phyloP scores from a whole-genome alignment of 2,329 filamentous ascomycete species.

The Emericellopsis cladophorae region DNA sequence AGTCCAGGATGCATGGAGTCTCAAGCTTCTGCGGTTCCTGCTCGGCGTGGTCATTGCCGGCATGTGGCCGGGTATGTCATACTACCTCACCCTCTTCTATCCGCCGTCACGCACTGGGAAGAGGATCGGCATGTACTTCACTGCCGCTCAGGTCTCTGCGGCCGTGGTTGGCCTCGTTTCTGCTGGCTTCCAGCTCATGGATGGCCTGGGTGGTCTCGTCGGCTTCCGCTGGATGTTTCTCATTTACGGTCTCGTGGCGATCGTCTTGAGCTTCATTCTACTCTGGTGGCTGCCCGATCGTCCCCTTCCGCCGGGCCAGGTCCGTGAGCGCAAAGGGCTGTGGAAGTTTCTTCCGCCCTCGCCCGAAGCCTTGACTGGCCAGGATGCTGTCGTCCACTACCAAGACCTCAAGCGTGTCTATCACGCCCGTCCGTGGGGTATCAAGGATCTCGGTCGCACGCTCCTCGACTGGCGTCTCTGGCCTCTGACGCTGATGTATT shows the following conservation, averaged over 20 bases:
- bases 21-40: slow-evolving; percentile 77
- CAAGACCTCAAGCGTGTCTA: slow-evolving; percentile 73
- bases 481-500: slow-evolving; percentile 84
- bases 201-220: slow-evolving; percentile 60
- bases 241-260: slow-evolving; percentile 65
- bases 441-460: slow-evolving; percentile 57
- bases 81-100: slow-evolving; percentile 86
- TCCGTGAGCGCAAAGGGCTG: slow-evolving; percentile 33
- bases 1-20: slow-evolving; percentile 70
- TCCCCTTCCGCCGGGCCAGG: slow-evolving; percentile 60
- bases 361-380: slow-evolving; percentile 59
- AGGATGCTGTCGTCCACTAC: slow-evolving; percentile 74
- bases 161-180: slow-evolving; percentile 83
- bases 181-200: slow-evolving; percentile 86
- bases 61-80: slow-evolving; percentile 93
- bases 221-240: slow-evolving; percentile 93
- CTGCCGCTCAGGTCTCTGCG: slow-evolving; percentile 76
- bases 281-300: slow-evolving; percentile 89
- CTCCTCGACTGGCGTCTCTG: slow-evolving; percentile 80
- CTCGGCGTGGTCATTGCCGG: slow-evolving; percentile 81
- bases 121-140: slow-evolving; percentile 82
- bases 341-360: slow-evolving; percentile 55
- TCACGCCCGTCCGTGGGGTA: slow-evolving; percentile 58
- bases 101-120: slow-evolving; percentile 77
- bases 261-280: slow-evolving; percentile 58